Base-by-base conservation (phyloP, 2,329 filamentous ascomycete species). In the Macroventuria anomochaeta region DNA sequence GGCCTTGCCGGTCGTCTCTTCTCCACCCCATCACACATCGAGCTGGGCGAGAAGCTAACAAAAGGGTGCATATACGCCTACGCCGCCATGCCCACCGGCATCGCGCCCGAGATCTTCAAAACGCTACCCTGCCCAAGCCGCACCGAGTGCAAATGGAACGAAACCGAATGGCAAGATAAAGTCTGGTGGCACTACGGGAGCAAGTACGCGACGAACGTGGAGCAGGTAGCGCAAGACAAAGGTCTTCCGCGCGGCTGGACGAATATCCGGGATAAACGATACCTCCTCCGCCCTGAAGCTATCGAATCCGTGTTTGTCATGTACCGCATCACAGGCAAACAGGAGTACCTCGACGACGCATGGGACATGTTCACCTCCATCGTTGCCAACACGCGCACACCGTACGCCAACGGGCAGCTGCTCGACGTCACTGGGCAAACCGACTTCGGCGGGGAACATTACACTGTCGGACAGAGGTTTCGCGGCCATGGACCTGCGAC, bases 11-110 rank as follows among this genome's bases (percentile, higher is more conserved):
- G 83, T 34, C 82, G 81, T 57, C 67, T 86, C 3, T 86, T 86
- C 65, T 72, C 77, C 12, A 72, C 81, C 15, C 71, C 80, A 2
- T 69, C 72, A 10, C 81, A 87, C 60, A 72, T 87, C 55, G 76
- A 80, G 1, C 77, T 86, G 33, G 85, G 83, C 18, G 76, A 77
- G 41, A 83, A 85, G 64, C 75, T 87, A 21, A 85, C 83, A 0
- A 80, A 85, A 54, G 85, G 83, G 13, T 87, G 85, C 64, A 80
- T 86, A 21, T 87, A 82, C 79, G 79, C 83, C 6, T 87, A 87
- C 65, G 75, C 80, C 46, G 74, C 78, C 4, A 81, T 81, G 38
- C 79, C 80, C 2, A 77, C 80, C 0, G 84, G 84, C 1, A 79
- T 87, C 52, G 86, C 86, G 83, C 83, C 85, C 0, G 85, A 87